These are phyloP conservation scores for Boletus reticuloceps DNA, from an alignment of 768 basidiomycete species.

Conservation along the genomic window DNA sequence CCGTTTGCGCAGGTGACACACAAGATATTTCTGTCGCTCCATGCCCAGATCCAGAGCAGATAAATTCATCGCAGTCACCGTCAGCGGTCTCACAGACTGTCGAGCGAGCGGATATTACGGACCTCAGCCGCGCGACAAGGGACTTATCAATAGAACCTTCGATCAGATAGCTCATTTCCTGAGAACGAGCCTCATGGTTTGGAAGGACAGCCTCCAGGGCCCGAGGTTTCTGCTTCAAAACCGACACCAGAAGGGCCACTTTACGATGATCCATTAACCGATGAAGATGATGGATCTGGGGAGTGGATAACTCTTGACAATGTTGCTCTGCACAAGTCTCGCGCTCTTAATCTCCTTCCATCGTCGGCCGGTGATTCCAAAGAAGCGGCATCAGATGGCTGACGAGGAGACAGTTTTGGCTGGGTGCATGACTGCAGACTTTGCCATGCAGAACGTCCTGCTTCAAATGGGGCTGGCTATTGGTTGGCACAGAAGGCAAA, in stretches of 20 bases:
- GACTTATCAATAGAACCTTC: constrained; percentile 15
- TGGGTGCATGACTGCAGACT: constrained; percentile 98
- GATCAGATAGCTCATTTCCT: background rate
- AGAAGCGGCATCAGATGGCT: constrained; percentile 34
- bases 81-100: background rate
- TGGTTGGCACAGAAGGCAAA: constrained; percentile 89
- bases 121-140: constrained; percentile 10
- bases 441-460: constrained; percentile 97
- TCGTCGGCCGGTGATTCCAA: constrained; percentile 33
- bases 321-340: constrained; percentile 81
- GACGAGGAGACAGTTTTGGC: constrained; percentile 49
- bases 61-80: background rate
- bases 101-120: background rate
- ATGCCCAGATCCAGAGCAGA: background rate
- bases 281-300: constrained; percentile 79
- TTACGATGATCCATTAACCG: constrained; percentile 74
- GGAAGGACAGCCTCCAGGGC: constrained; percentile 22
- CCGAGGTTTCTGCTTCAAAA: background rate
- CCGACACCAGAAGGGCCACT: constrained; percentile 34
- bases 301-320: constrained; percentile 98
- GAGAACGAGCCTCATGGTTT: constrained; percentile 35
- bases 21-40: background rate
- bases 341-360: constrained; percentile 80
- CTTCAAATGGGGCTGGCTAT: constrained; percentile 90
- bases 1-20: background rate